Percentiles rank a stretch among this genome's conserved stretches.
These are phyloP conservation scores for Sugiyamaella floridensis DNA, from an alignment of 805 yeast species.

Conservation along the genomic window DNA sequence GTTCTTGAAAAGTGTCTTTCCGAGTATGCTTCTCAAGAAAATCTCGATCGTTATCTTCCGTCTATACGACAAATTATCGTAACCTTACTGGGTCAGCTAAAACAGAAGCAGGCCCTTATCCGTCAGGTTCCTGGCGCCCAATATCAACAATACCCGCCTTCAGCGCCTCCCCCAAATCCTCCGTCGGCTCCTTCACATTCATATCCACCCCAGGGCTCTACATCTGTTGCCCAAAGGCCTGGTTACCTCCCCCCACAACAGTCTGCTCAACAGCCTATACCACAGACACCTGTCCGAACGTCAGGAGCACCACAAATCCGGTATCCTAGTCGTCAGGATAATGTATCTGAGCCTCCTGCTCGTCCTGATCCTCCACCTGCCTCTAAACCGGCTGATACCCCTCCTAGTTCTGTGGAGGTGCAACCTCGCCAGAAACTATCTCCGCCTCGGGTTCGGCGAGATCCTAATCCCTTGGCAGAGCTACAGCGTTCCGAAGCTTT, in stretches of 20 bases:
- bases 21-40: conserved; percentile 76
- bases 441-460: background rate
- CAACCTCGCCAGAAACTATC: background rate
- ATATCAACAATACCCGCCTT: background rate
- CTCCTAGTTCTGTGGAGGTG: background rate
- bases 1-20: conserved; percentile 83
- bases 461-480: conserved; percentile 58
- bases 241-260: background rate
- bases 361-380: background rate
- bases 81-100: conserved; percentile 67
- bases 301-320: background rate
- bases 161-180: background rate
- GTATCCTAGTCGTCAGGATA: background rate
- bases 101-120: conserved; percentile 64
- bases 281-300: too few relatives aligned
- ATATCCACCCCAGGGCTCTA: background rate
- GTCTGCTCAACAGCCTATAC: background rate
- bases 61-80: conserved; percentile 81
- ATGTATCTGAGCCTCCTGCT: background rate
- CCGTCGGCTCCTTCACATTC: background rate
- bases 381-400: background rate
- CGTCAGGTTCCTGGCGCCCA: conserved; percentile 20
- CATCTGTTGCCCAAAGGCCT: background rate
- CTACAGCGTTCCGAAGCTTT: conserved; percentile 76
- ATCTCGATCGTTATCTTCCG: conserved; percentile 74